Base-by-base conservation (phyloP, 164 flowering plant genomes). In the Vitis amurensis region DNA sequence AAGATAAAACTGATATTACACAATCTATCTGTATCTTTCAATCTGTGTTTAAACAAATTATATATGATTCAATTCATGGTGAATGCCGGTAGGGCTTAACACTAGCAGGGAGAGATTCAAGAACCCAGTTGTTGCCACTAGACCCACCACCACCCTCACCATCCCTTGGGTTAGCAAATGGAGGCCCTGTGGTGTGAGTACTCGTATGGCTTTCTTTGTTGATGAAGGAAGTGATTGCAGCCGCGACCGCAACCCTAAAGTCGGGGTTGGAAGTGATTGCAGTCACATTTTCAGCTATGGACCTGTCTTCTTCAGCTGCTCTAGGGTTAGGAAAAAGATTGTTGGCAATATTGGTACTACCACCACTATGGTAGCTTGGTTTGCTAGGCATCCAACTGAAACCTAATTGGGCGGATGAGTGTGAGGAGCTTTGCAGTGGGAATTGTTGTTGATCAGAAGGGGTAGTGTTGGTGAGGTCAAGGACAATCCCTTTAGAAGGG, bases 221-320 rank as follows among this genome's bases (percentile, higher is more conserved):
- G 48, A 89, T 83, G 55, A 88, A 64, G 4, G 93, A 87, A 9
- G 88, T 72, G 63, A 89, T 85, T 14, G 92, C 92, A 14, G 92
- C 92, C 9, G 93, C 92, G n/a, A 91, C 88, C 4, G 92, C 89
- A 37, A 76, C 92, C 67, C 86, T 82, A 68, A 91, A 87, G 56
- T 87, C 85, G 5, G 91, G 89, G 75, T 91, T 89, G 13, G 89
- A 86, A 68, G 92, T 83, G 55, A 85, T 79, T 0, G 82, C 80
- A 19, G 83, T 78, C 50, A 80, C 82, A 71, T 80, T 85, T 56
- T 84, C 88, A 2, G 79, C 82, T 53, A 80, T 2, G 1, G 75
- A 61, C 53, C 61, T 69, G 1, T 77, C 75, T 17, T 69, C 81
- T n/a, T 71, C 73, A 3, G 17, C 61, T 68, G 29, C 61, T 70